Conservation (phyloP, 352 stramenopile species). For the Blastocystis sp. region DNA sequence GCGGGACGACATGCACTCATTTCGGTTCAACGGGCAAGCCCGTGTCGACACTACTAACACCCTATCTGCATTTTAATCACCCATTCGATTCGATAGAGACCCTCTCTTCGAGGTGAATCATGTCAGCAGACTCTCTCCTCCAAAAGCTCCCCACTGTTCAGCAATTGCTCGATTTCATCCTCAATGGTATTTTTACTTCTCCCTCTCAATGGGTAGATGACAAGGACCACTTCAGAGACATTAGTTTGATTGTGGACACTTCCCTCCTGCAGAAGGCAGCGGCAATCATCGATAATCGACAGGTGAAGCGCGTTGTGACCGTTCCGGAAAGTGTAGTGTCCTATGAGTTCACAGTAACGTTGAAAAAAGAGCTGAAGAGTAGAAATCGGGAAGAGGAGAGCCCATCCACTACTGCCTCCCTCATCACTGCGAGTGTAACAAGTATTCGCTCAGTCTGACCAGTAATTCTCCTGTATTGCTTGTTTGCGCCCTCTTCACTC, state of each 20-base stretch:
- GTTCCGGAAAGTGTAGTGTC: slow-evolving; percentile 30
- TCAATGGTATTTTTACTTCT: not conserved
- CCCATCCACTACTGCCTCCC: slow-evolving; percentile 22
- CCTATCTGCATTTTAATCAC: not conserved
- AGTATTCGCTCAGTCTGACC: not conserved
- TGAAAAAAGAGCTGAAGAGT: not conserved
- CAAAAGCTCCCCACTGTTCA: slow-evolving; percentile 1
- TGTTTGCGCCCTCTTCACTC: not conserved
- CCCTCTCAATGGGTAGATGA: slow-evolving; percentile 4
- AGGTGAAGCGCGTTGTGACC: slow-evolving; percentile 2
- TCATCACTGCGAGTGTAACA: slow-evolving; percentile 10
- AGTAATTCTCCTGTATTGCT: slow-evolving; percentile 9
- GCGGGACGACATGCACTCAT: not conserved
- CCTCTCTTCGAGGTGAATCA: not conserved
- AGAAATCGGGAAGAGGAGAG: slow-evolving; percentile 23
- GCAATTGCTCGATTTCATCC: slow-evolving; percentile 16
- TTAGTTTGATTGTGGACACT: slow-evolving; percentile 37
- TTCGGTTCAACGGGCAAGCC: not conserved
- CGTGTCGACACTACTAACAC: not conserved
- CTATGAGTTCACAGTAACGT: slow-evolving; percentile 25
- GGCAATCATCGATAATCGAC: slow-evolving; percentile 15
- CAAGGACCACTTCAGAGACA: not conserved
- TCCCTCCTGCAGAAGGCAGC: not conserved
- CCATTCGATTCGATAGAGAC: not conserved
- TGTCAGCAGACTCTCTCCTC: not conserved